Percentiles rank a stretch among this genome's conserved stretches.
Evolutionary conservation across 768 basidiomycete species (phyloP).

Genomic region (Sutorius australiensis): DNA sequence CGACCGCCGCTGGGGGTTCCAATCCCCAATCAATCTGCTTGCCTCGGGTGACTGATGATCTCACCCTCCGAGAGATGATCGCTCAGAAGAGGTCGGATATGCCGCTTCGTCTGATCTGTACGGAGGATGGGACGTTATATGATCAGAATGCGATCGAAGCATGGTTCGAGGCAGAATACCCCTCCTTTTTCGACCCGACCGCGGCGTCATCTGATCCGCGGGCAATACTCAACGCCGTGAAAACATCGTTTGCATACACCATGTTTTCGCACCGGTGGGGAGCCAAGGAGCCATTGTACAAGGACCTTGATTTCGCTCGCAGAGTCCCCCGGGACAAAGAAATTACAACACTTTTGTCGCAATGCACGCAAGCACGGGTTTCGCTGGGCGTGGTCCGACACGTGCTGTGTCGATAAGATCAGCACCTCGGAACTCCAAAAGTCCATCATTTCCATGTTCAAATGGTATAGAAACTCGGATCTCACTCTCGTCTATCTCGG

Average conservation of each 20-base stretch:
- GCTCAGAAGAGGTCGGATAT: slow-evolving; percentile 16
- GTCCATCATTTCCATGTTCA: slow-evolving; percentile 31
- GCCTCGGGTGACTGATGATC: background rate
- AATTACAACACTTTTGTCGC: slow-evolving; percentile 19
- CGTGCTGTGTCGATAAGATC: slow-evolving; percentile 28
- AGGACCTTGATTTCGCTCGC: slow-evolving; percentile 17
- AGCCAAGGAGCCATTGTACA: slow-evolving; percentile 11
- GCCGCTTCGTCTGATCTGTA: slow-evolving; percentile 24
- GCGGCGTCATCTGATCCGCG: background rate
- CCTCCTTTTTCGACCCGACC: slow-evolving; percentile 10
- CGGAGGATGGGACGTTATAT: slow-evolving; percentile 24
- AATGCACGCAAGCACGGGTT: slow-evolving; percentile 17
- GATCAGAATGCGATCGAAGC: slow-evolving; percentile 14
- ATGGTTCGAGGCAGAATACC: slow-evolving; percentile 12
- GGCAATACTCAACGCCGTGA: slow-evolving; percentile 5
- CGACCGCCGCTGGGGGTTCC: background rate
- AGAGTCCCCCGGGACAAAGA: slow-evolving; percentile 8
- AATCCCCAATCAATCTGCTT: background rate
- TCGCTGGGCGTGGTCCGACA: slow-evolving; percentile 29
- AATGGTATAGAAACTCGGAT: slow-evolving; percentile 25
- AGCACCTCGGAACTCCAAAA: slow-evolving; percentile 29
- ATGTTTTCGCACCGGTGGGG: slow-evolving; percentile 29
- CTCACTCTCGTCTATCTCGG: slow-evolving; percentile 25
- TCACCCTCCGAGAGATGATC: slow-evolving; percentile 14
- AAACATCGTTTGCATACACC: slow-evolving; percentile 16